Evolutionary conservation across 129 eudicot species (phyloP), one percentile per base, ranked within the genome.

Genomic region (Scalesia atractyloides): DNA sequence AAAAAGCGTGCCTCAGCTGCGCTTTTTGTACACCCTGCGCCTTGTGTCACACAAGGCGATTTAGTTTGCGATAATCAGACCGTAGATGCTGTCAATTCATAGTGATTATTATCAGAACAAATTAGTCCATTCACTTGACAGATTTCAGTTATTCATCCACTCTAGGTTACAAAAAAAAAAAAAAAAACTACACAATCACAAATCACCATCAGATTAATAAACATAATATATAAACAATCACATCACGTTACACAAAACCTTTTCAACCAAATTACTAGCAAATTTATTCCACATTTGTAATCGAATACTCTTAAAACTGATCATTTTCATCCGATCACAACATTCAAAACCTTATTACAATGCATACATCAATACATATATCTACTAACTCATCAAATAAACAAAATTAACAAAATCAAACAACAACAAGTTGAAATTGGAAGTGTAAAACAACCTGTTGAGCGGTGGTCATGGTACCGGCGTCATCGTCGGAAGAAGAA

Each of bases 401-500:
- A 1, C 3, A 63, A 59, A 13, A 22, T 10, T 5, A 62, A 1
- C 3, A 63, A 51, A 9, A 50, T 11, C 4, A 15, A 63, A 19
- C 14, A 5, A 39, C 24, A 26, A 24, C 1, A 36, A 56, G 34
- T 16, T 2, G 64, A 53, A 20, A 13, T n/a, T 14, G 34, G 37
- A 37, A 69, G 7, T 0, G 4, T 0, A 7, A 50, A 2, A 70
- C 9, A 22, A 89, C 97, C 96, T 83, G 87, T 69, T 85, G 87
- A 1, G 87, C 82, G 49, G 92, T 78, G 74, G 89, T 64, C 80
- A 82, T 30, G 22, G 86, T 78, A 17, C 74, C 89, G 59, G 96
- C 84, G 65, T 77, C 84, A 50, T 79, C 85, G 75, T 83, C 82
- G 60, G 85, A 73, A 39, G 92, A 87, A 14, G 87, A 84, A 15